A percentile compares a stretch with the other conserved stretches of the same genome.
These are phyloP conservation scores for Beauveria sp. DNA, from an alignment of 2,329 filamentous ascomycete species.

Conservation along the genomic window DNA sequence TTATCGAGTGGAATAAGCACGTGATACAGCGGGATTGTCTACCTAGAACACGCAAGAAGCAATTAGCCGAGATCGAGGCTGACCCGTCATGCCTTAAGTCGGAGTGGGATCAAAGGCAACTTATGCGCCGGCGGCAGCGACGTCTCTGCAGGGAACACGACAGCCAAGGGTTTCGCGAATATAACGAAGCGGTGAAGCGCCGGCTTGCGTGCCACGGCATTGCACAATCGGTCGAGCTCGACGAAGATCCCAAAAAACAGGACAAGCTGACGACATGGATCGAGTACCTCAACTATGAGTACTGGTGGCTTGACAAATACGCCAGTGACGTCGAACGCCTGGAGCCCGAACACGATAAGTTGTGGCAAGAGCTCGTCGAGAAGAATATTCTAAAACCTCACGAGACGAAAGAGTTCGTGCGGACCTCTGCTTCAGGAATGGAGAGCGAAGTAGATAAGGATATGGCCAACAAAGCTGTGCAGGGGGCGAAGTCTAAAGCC, in stretches of 20 bases:
- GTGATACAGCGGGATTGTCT: background rate
- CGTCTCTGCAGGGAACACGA: background rate
- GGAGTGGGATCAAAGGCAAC: background rate
- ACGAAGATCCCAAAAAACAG: slow-evolving; percentile 22
- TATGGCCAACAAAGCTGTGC: background rate
- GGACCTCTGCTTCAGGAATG: background rate
- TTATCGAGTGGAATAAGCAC: background rate
- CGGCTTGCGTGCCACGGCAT: slow-evolving; percentile 23
- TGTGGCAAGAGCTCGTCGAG: slow-evolving; percentile 27
- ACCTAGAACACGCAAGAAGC: background rate
- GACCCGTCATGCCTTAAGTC: background rate
- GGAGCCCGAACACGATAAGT: slow-evolving; percentile 19
- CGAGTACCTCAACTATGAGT: slow-evolving; percentile 28
- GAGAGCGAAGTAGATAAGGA: background rate
- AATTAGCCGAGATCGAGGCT: background rate
- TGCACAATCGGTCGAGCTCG: slow-evolving; percentile 21
- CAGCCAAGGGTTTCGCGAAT: slow-evolving; percentile 18
- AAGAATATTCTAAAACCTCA: slow-evolving; percentile 19
- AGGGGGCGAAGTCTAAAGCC: background rate
- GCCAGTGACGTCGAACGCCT: slow-evolving; percentile 14
- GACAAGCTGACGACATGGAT: slow-evolving; percentile 29
- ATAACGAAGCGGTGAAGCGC: slow-evolving; percentile 19
- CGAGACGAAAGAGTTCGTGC: slow-evolving; percentile 14
- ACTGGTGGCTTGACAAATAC: slow-evolving; percentile 17
- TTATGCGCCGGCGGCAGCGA: background rate